Evolutionary conservation across 1,284 basidiomycete species (phyloP).

Genomic region (Papiliotrema nemorosa): DNA sequence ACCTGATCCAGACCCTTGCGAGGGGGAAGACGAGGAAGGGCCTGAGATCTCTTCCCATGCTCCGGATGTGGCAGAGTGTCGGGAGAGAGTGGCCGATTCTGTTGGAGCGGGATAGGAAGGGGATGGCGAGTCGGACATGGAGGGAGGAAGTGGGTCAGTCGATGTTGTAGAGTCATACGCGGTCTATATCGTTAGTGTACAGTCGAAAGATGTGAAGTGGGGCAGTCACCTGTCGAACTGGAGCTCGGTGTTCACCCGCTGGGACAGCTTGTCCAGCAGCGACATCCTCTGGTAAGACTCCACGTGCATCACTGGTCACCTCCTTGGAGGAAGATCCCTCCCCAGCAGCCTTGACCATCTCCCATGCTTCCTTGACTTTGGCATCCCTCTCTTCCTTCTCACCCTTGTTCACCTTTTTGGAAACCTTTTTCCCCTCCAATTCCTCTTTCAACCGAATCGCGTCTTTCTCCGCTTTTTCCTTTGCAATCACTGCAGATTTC

Average conservation of each 20-base stretch:
- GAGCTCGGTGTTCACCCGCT: slow-evolving; percentile 24
- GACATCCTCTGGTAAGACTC: slow-evolving; percentile 53
- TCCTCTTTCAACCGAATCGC: slow-evolving; percentile 18
- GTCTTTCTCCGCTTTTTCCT: slow-evolving; percentile 24
- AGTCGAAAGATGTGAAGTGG: neutral
- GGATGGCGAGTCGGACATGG: slow-evolving; percentile 21
- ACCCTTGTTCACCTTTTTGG: slow-evolving; percentile 10
- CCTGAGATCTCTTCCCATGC: slow-evolving; percentile 43
- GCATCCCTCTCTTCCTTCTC: slow-evolving; percentile 34
- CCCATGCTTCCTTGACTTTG: slow-evolving; percentile 57
- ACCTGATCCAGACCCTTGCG: slow-evolving; percentile 12
- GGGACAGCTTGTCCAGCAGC: slow-evolving; percentile 42
- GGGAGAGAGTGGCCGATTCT: slow-evolving; percentile 30
- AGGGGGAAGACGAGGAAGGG: slow-evolving; percentile 27
- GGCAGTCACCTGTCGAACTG: slow-evolving; percentile 17
- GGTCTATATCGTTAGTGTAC: slow-evolving; percentile 11
- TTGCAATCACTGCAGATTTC: slow-evolving; percentile 18
- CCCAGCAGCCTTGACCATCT: slow-evolving; percentile 51
- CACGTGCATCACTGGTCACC: slow-evolving; percentile 53
- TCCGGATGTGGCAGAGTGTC: slow-evolving; percentile 32
- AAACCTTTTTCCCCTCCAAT: slow-evolving; percentile 28
- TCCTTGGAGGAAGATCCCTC: slow-evolving; percentile 29
- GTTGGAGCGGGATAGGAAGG: slow-evolving; percentile 16
- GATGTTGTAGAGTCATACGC: slow-evolving; percentile 36
- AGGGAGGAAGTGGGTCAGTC: slow-evolving; percentile 32